Evolutionary conservation across 352 stramenopile genomes (phyloP), one percentile per base, ranked within the genome.

Genomic region (Globisporangium abappressorium): DNA sequence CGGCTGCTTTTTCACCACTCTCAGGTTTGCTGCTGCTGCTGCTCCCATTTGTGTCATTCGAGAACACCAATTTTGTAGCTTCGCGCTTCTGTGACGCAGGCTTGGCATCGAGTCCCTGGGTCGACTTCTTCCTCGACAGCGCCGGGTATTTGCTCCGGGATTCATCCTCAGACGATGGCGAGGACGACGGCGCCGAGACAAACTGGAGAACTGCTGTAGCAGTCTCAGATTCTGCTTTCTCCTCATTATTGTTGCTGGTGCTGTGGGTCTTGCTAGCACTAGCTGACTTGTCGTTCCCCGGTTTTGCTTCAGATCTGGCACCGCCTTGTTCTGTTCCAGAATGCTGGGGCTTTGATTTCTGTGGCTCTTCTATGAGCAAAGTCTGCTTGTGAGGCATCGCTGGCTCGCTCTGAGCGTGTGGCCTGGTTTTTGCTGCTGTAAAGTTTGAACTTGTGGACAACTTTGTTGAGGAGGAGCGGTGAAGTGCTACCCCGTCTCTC

Each of bases 401-500:
- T 33, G 65, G 59, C 18, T 65, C 58, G n/a, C 65, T 70, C 41
- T 66, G 65, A 4, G 65, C 58, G 11, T 70, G 65, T 1, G 65
- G 51, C 24, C 51, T 51, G 53, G 46, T 41, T 34, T 46, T 28
- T 43, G 36, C 5, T 26, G 22, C 46, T 55, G n/a, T n/a, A 47
- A 12, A 15, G 28, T 56, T 65, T 8, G 20, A 34, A 14, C 6
- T 7, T 24, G 18, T 14, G 14, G 60, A 18, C 3, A 68, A 14
- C 7, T 11, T 55, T 5, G 53, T 49, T 5, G 54, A 77, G 36
- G 57, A 75, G 1, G 70, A 73, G 0, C 73, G 73, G 5, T 72
- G 75, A 18, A 87, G 69, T 11, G 60, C 56, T 2, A 84, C 75
- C 7, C 73, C 78, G 30, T 87, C 81, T 53, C 85, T 81, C n/a